phyloP scores from a whole-genome alignment of 345 rosid genomes.

The Fremontodendron californicum region DNA sequence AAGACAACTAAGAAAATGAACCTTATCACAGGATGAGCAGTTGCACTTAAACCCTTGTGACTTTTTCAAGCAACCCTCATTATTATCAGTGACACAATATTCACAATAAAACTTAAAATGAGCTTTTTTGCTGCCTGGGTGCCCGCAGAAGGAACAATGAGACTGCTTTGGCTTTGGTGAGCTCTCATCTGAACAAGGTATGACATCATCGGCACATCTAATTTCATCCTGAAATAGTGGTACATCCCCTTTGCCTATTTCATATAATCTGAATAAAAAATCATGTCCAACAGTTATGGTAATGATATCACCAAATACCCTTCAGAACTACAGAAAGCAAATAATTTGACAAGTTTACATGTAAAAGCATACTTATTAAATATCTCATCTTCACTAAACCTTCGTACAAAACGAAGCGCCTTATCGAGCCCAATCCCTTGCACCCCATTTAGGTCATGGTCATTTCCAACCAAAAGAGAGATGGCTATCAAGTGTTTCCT shows the following conservation, averaged over 20 bases:
- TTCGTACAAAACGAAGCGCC: slow-evolving; percentile 62
- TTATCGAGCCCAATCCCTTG: slow-evolving; percentile 75
- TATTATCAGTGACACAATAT: slow-evolving; percentile 37
- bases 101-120: slow-evolving; percentile 67
- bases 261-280: slow-evolving; percentile 45
- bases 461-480: slow-evolving; percentile 83
- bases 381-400: slow-evolving; percentile 60
- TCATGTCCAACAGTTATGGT: not conserved
- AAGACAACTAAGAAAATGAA: slow-evolving; percentile 12
- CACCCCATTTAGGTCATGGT: slow-evolving; percentile 75
- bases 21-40: slow-evolving; percentile 62
- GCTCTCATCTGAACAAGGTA: slow-evolving; percentile 25
- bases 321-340: slow-evolving; percentile 3
- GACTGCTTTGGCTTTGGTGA: slow-evolving; percentile 41
- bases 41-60: slow-evolving; percentile 58
- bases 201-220: slow-evolving; percentile 26
- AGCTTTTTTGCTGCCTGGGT: slow-evolving; percentile 66
- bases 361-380: slow-evolving; percentile 46
- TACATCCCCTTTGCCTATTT: slow-evolving; percentile 47
- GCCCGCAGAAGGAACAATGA: slow-evolving; percentile 93
- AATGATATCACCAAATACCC: slow-evolving; percentile 5
- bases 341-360: not conserved
- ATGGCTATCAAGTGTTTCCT: slow-evolving; percentile 82
- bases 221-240: slow-evolving; percentile 26
- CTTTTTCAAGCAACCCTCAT: slow-evolving; percentile 56